Evolutionary conservation across 2,329 filamentous ascomycete species (phyloP).

Genomic region (Cytospora piceicola): DNA sequence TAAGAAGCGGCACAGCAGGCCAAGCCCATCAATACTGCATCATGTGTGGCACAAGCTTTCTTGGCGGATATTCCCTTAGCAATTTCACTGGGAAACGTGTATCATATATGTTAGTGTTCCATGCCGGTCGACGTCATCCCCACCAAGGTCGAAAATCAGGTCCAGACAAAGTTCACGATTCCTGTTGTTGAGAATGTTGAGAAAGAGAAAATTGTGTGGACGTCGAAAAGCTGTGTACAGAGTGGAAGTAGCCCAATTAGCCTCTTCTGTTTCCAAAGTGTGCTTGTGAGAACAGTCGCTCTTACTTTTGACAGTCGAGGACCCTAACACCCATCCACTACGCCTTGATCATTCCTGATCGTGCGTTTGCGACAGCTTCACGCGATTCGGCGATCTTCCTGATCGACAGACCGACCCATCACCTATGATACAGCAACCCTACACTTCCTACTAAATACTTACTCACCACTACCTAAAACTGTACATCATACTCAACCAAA

Average conservation of each 20-base stretch:
- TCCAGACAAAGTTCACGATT: neutral
- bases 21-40: neutral
- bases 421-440: neutral
- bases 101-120: neutral
- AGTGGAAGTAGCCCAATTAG: neutral
- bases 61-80: neutral
- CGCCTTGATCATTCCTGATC: neutral
- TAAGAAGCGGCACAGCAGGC: neutral
- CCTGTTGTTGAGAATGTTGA: neutral
- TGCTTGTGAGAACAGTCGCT: neutral
- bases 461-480: neutral
- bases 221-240: neutral
- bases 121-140: neutral
- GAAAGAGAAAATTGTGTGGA: no score
- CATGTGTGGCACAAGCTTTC: neutral
- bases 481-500: neutral
- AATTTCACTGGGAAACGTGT: neutral
- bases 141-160: neutral
- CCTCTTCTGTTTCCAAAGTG: neutral
- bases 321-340: neutral
- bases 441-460: neutral
- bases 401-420: neutral
- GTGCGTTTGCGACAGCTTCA: neutral
- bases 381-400: neutral
- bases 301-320: neutral